Percentiles rank a stretch among this genome's conserved stretches.
Evolutionary conservation across 1,139 yeast species (phyloP).

Genomic region (Magnusiomyces tetraspermus): DNA sequence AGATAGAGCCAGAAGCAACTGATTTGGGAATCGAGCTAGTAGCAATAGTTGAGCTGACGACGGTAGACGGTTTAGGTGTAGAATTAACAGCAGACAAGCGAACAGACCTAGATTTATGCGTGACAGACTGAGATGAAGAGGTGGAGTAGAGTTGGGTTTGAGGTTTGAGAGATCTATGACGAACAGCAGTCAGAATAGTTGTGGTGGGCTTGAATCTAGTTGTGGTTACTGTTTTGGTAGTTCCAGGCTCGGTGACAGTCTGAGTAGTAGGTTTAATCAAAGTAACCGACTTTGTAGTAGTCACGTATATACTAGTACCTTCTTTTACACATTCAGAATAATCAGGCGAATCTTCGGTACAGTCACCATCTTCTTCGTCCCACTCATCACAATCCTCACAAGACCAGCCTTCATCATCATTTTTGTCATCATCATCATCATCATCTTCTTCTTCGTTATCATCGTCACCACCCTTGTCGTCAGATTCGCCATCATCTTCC

Average conservation of each 20-base stretch:
- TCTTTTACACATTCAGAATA: not conserved
- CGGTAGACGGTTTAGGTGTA: too few species aligned
- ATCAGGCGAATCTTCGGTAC: slow-evolving; percentile 19
- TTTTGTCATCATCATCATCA: not conserved
- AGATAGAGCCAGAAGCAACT: too few species aligned
- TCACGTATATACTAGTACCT: too few species aligned
- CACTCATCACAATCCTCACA: not conserved
- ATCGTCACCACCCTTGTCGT: not conserved
- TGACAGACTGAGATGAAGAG: too few species aligned
- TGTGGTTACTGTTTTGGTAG: not conserved
- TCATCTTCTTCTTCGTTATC: not conserved
- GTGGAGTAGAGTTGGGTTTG: too few species aligned
- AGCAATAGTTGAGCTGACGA: too few species aligned
- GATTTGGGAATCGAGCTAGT: too few species aligned
- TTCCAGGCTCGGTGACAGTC: not conserved
- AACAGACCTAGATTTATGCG: too few species aligned
- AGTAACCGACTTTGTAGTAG: too few species aligned
- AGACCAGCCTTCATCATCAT: not conserved
- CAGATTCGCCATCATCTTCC: not conserved
- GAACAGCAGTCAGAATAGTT: not conserved
- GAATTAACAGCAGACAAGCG: too few species aligned
- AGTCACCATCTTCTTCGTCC: slow-evolving; percentile 21
- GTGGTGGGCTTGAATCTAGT: not conserved
- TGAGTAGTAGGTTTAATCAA: not conserved
- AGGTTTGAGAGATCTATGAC: too few species aligned